A percentile compares a stretch with the other conserved stretches of the same genome.
Conservation (phyloP, 495 filamentous ascomycete genomes). For the Diplogelasinospora grovesii region DNA sequence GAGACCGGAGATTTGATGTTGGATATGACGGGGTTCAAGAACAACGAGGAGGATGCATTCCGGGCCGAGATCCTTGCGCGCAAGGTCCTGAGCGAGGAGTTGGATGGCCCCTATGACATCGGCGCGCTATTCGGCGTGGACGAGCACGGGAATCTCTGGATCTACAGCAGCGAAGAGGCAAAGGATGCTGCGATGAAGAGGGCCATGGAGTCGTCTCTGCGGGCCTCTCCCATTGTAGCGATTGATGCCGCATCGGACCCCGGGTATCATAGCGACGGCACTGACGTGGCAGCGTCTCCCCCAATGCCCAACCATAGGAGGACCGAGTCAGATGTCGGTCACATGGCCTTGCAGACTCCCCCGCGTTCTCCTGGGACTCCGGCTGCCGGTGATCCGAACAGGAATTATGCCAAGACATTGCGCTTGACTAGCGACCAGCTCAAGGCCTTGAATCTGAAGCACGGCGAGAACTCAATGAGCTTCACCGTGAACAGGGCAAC, state of each 20-base stretch:
- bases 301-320: slow-evolving; percentile 33
- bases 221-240: slow-evolving; percentile 43
- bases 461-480: slow-evolving; percentile 82
- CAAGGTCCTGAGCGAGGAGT: slow-evolving; percentile 90
- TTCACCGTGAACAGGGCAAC: slow-evolving; percentile 95
- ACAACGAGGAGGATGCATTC: slow-evolving; percentile 82
- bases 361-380: slow-evolving; percentile 66
- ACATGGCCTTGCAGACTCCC: slow-evolving; percentile 61
- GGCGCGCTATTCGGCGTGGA: slow-evolving; percentile 92
- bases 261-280: slow-evolving; percentile 81
- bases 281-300: slow-evolving; percentile 35
- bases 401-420: slow-evolving; percentile 94
- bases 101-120: slow-evolving; percentile 94
- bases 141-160: slow-evolving; percentile 94
- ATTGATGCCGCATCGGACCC: slow-evolving; percentile 83
- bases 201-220: slow-evolving; percentile 35
- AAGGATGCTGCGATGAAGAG: slow-evolving; percentile 64
- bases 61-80: slow-evolving; percentile 87
- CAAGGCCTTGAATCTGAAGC: slow-evolving; percentile 74
- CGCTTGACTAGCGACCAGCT: slow-evolving; percentile 95
- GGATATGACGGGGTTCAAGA: slow-evolving; percentile 96
- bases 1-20: slow-evolving; percentile 96
- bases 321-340: slow-evolving; percentile 63
- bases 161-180: slow-evolving; percentile 95
- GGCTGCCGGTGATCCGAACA: slow-evolving; percentile 56